Evolutionary conservation across 768 basidiomycete genomes (phyloP), one percentile per base, ranked within the genome.

Genomic region (Holtermanniella nyarrowii): DNA sequence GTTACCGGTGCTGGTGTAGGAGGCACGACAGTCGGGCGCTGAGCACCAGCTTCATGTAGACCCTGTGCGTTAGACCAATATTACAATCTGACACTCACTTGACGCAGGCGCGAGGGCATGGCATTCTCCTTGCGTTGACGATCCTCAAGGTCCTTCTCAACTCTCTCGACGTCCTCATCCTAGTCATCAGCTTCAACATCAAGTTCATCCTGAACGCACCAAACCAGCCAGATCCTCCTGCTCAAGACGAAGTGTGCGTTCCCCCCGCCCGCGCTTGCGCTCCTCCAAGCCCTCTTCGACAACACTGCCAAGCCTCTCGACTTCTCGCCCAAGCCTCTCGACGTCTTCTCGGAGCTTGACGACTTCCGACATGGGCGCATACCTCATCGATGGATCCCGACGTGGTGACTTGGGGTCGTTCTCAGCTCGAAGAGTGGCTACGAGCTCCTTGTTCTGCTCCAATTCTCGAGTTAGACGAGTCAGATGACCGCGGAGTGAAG

Each of bases 241-340:
- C 31, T 66, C 68, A 48, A 60, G 65, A 42, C 48, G 49, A 13
- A 60, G 53, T 16, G 55, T 61, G 14, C 26, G 40, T 49, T 63
- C 60, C 48, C 84, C 82, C 53, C 82, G 73, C 2, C 74, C 76
- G 37, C 76, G 71, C 37, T 83, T 73, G 23, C 88, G 71, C 56
- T 88, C 86, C 54, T 82, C 79, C 48, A 95, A 75, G 3, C 88
- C 88, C 52, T 86, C 84, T 68, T 91, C 86, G 0, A 96, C 86
- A 0, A 90, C 84, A 0, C 82, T 84, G 11, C 85, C 75, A n/a
- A 95, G 75, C 2, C 87, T 83, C 54, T 85, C 84, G 1, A 96
- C 86, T 71, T 97, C 89, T 3, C 82, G 82, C 0, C 80, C 82
- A 4, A 95, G 78, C 41, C 83, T 72, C 60, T 90, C 86, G 5